These are phyloP conservation scores for Lactifluus echinatus DNA, from an alignment of 768 basidiomycete genomes.

Conservation along the genomic window DNA sequence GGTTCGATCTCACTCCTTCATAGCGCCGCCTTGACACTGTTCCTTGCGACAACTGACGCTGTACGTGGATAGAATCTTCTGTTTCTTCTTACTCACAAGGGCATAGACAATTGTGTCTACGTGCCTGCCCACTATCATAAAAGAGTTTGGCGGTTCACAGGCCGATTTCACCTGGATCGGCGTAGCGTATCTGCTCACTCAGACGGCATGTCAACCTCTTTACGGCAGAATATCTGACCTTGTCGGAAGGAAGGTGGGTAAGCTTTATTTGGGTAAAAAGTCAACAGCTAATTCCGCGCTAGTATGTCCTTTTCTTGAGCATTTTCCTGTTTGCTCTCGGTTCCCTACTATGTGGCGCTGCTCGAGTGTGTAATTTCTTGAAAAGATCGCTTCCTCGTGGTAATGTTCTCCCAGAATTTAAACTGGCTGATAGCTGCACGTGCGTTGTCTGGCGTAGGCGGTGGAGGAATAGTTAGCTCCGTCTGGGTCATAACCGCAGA, in stretches of 20 bases:
- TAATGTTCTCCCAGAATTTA: slow-evolving; percentile 34
- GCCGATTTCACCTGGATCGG: slow-evolving; percentile 82
- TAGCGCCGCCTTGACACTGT: slow-evolving; percentile 72
- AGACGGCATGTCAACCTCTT: slow-evolving; percentile 77
- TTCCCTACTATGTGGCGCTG: slow-evolving; percentile 70
- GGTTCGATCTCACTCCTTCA: slow-evolving; percentile 1
- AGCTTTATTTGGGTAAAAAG: slow-evolving; percentile 3
- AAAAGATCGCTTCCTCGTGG: slow-evolving; percentile 13
- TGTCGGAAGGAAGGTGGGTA: slow-evolving; percentile 63
- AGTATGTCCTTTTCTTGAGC: slow-evolving; percentile 66
- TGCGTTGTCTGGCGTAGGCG: slow-evolving; percentile 67
- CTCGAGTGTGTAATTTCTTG: slow-evolving; percentile 40
- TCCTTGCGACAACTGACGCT: slow-evolving; percentile 81
- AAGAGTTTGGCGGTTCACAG: slow-evolving; percentile 56
- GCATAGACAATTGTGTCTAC: slow-evolving; percentile 68
- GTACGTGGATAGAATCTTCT: slow-evolving; percentile 35
- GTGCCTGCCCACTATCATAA: slow-evolving; percentile 70
- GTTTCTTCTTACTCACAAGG: slow-evolving; percentile 6
- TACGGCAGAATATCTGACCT: slow-evolving; percentile 77
- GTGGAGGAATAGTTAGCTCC: slow-evolving; percentile 76
- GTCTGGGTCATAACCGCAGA: slow-evolving; percentile 86
- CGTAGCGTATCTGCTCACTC: slow-evolving; percentile 77
- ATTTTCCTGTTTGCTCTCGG: slow-evolving; percentile 69
- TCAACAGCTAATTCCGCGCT: slow-evolving; percentile 11
- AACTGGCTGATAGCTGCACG: slow-evolving; percentile 62